Evolutionary conservation across 2,329 filamentous ascomycete genomes (phyloP).

Genomic region (Phoma sp.): DNA sequence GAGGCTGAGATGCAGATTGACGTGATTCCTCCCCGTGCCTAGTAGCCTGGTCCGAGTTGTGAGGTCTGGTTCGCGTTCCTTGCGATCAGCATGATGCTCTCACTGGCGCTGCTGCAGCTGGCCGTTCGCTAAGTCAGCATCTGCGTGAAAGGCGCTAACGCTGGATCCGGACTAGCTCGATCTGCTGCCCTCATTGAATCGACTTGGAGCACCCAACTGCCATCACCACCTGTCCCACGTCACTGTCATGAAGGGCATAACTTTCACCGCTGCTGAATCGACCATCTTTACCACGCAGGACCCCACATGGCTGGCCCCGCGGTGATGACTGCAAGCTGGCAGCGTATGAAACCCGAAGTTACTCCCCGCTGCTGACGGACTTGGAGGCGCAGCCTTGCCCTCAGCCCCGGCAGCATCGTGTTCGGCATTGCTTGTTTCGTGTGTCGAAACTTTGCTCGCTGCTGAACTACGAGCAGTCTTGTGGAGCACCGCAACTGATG

Average conservation of each 20-base stretch:
- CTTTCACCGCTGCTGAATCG: neutral
- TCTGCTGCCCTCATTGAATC: neutral
- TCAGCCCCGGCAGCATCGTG: neutral
- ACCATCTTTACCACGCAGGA: neutral
- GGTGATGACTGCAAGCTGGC: slow-evolving; percentile 2
- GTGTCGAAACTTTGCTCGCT: neutral
- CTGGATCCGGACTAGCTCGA: neutral
- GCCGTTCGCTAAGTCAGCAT: slow-evolving; percentile 27
- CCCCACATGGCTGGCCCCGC: neutral
- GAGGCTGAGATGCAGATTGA: slow-evolving; percentile 7
- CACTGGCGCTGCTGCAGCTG: slow-evolving; percentile 29
- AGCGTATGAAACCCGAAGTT: slow-evolving; percentile 1
- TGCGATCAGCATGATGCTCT: slow-evolving; percentile 28
- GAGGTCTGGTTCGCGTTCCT: slow-evolving; percentile 36
- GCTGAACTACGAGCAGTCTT: neutral
- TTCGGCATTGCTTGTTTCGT: neutral
- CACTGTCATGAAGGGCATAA: neutral
- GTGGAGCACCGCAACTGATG: no score
- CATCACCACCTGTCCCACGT: neutral
- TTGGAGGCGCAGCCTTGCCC: slow-evolving; percentile 11
- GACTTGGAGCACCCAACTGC: neutral
- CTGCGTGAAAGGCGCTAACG: slow-evolving; percentile 14
- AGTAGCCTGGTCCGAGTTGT: slow-evolving; percentile 18
- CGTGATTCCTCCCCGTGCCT: slow-evolving; percentile 12
- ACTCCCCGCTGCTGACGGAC: slow-evolving; percentile 14